phyloP scores from a whole-genome alignment of 2,329 filamentous ascomycete genomes.

The Neocatenulostroma microsporum region DNA sequence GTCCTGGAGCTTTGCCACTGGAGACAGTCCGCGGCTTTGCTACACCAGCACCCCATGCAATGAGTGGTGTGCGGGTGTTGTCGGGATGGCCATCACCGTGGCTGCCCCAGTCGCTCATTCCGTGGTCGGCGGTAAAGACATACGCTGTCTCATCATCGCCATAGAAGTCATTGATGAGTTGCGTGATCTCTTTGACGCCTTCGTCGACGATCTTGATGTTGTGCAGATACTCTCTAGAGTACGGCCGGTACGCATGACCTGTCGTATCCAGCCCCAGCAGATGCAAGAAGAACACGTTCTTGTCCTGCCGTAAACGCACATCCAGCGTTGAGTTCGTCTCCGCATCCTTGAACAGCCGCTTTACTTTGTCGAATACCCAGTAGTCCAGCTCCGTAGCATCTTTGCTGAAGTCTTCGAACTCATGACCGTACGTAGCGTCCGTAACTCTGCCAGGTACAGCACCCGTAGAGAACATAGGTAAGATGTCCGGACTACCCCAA shows the following conservation, averaged over 20 bases:
- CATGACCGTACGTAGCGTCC: conserved; percentile 72
- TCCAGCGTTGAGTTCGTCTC: conserved; percentile 68
- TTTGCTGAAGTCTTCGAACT: conserved; percentile 82
- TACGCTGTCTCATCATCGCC: conserved; percentile 76
- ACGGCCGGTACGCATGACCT: conserved; percentile 78
- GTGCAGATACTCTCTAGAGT: conserved; percentile 88
- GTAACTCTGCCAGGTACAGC: conserved; percentile 80
- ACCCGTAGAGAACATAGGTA: conserved; percentile 95
- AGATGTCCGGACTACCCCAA: conserved; percentile 95
- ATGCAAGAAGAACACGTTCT: conserved; percentile 91
- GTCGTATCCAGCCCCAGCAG: conserved; percentile 85
- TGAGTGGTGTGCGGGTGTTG: conserved; percentile 88
- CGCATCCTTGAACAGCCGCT: conserved; percentile 74
- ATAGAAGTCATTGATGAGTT: conserved; percentile 80
- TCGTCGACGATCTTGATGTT: conserved; percentile 93
- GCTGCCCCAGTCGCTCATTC: conserved; percentile 99
- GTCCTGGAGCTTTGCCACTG: conserved; percentile 60
- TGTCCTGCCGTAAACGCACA: conserved; percentile 67
- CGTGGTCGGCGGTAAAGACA: conserved; percentile 95
- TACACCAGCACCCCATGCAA: conserved; percentile 88
- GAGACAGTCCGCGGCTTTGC: conserved; percentile 59
- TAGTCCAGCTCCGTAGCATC: conserved; percentile 74
- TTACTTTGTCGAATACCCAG: conserved; percentile 95
- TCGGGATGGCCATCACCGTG: conserved; percentile 97
- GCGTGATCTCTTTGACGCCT: conserved; percentile 75